Conservation (phyloP, 768 basidiomycete genomes). For the Lactarius vividus region DNA sequence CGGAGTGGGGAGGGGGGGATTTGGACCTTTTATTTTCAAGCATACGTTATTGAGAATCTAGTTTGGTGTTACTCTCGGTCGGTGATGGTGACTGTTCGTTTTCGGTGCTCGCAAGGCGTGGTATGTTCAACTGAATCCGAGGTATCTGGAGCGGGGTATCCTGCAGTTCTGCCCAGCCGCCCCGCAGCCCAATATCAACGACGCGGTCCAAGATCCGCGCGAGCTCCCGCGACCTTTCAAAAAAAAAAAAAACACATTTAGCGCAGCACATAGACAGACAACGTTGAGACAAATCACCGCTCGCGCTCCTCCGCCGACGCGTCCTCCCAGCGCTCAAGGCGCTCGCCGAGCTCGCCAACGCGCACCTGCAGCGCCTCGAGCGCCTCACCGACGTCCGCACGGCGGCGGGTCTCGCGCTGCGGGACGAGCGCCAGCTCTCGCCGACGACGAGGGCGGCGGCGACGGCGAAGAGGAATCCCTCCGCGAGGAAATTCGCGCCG, state of each 20-base stretch:
- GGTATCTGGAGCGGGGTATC: constrained; percentile 54
- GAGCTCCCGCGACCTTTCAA: constrained; percentile 46
- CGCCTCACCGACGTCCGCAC: constrained; percentile 69
- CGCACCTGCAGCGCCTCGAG: constrained; percentile 54
- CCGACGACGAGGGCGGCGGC: constrained; percentile 71
- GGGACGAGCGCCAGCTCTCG: constrained; percentile 72
- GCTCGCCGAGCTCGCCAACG: constrained; percentile 46
- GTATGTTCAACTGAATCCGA: constrained; percentile 34
- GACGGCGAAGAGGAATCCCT: constrained; percentile 80
- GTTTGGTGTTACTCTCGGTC: background rate
- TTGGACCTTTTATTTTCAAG: background rate
- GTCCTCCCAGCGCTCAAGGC: constrained; percentile 45
- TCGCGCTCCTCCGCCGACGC: constrained; percentile 44
- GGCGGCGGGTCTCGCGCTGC: constrained; percentile 66
- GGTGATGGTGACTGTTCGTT: background rate
- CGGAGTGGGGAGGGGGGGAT: background rate
- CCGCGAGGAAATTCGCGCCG: constrained; percentile 80
- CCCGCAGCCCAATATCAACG: constrained; percentile 63
- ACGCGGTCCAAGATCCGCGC: constrained; percentile 60
- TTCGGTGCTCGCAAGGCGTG: background rate
- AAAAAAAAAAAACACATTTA: background rate
- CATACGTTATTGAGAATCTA: constrained; percentile 4
- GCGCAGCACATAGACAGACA: background rate
- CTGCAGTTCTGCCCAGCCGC: constrained; percentile 64
- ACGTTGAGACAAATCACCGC: constrained; percentile 39